Evolutionary conservation across 1,284 basidiomycete species (phyloP).

Genomic region (Trichosporon sp.): DNA sequence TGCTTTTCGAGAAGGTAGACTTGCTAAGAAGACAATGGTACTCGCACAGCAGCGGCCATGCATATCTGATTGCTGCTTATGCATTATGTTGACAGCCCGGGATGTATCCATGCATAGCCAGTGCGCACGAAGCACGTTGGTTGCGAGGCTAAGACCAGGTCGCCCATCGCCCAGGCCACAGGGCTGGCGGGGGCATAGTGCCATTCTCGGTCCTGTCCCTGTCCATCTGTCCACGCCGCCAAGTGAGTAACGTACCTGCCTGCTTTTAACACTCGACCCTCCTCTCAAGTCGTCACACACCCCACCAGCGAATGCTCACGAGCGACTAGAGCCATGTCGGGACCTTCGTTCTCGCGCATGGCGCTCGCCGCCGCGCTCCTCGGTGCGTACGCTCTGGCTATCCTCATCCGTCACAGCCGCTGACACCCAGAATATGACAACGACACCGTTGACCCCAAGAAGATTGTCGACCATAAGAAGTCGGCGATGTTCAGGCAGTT

Average conservation of each 20-base stretch:
- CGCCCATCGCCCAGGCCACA: neutral
- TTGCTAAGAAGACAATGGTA: neutral
- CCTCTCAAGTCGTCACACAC: neutral
- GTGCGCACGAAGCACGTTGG: neutral
- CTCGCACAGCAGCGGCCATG: neutral
- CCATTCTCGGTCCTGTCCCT: neutral
- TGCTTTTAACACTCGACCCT: neutral
- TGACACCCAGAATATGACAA: slow-evolving; percentile 45
- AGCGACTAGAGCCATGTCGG: slow-evolving; percentile 1
- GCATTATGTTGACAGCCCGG: neutral
- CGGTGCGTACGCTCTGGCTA: slow-evolving; percentile 14
- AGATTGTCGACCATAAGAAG: slow-evolving; percentile 27
- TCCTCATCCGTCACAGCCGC: neutral
- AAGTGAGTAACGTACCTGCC: neutral
- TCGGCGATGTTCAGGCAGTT: slow-evolving; percentile 41
- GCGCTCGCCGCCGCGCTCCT: slow-evolving; percentile 44
- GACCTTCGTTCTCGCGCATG: slow-evolving; percentile 25
- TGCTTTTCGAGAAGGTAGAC: neutral
- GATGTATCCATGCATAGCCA: neutral
- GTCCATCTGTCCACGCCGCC: slow-evolving; percentile 3
- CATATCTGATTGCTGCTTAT: neutral
- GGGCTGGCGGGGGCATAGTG: slow-evolving; percentile 3
- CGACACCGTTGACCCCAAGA: slow-evolving; percentile 25
- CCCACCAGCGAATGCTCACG: neutral
- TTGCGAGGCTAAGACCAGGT: neutral